phyloP scores from a whole-genome alignment of 306 rosid genomes.

The Cajanus cajan region DNA sequence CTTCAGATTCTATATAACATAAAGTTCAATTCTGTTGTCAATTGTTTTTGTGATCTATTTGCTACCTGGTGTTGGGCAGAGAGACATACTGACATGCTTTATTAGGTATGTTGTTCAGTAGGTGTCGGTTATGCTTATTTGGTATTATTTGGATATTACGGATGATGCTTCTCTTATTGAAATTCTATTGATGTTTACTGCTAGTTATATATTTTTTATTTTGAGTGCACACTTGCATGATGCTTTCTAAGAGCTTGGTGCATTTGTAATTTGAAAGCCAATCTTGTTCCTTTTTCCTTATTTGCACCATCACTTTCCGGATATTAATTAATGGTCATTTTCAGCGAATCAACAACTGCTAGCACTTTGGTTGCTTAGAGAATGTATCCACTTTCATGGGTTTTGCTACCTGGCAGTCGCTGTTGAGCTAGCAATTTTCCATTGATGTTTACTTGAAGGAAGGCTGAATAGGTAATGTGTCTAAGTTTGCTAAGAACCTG shows the following conservation, averaged over 20 bases:
- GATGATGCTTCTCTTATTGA: neutral
- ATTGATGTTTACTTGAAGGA: slow-evolving; percentile 14
- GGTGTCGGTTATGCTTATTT: neutral
- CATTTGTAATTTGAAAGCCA: neutral
- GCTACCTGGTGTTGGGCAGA: neutral
- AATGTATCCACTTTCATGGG: neutral
- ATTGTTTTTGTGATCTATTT: neutral
- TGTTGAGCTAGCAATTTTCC: neutral
- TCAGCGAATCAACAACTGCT: slow-evolving; percentile 57
- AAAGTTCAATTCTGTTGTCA: neutral
- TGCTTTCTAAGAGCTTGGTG: neutral
- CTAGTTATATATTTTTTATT: neutral
- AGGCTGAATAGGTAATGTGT: slow-evolving; percentile 13
- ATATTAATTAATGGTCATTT: neutral
- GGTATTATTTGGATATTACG: neutral
- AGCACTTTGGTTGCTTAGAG: slow-evolving; percentile 55
- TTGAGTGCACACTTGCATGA: neutral
- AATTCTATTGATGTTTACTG: neutral
- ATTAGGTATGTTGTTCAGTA: neutral
- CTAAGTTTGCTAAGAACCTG: neutral
- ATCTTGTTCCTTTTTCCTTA: neutral
- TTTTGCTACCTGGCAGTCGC: neutral
- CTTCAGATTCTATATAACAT: neutral
- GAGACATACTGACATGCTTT: neutral
- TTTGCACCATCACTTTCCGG: neutral